Conservation (phyloP, 805 yeast species). For the Candida taoyuanica region DNA sequence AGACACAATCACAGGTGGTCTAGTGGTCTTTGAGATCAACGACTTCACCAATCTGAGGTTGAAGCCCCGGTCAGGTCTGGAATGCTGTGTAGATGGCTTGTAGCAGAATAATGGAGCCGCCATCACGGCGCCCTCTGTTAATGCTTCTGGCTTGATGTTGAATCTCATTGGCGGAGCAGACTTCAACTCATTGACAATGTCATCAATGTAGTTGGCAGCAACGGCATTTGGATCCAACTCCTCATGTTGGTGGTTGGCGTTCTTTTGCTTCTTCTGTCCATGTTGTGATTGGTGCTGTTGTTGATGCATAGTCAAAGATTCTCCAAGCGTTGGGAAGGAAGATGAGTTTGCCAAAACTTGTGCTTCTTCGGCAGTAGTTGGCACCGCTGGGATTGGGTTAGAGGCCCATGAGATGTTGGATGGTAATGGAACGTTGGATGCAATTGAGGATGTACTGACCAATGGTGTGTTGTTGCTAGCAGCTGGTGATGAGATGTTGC, state of each 20-base stretch:
- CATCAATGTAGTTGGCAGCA: slow-evolving; percentile 45
- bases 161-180: slow-evolving; percentile 24
- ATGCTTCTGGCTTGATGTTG: slow-evolving; percentile 4
- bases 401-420: slow-evolving; percentile 67
- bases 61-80: slow-evolving; percentile 25
- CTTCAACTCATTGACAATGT: slow-evolving; percentile 35
- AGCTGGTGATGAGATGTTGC: slow-evolving; percentile 14
- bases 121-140: not conserved
- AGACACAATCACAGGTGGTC: slow-evolving; percentile 7
- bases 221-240: slow-evolving; percentile 38
- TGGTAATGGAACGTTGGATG: slow-evolving; percentile 52
- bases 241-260: slow-evolving; percentile 23
- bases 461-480: slow-evolving; percentile 13
- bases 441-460: slow-evolving; percentile 11
- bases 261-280: slow-evolving; percentile 24
- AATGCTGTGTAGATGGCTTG: not conserved
- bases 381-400: slow-evolving; percentile 7
- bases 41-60: slow-evolving; percentile 32
- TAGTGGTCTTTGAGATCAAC: slow-evolving; percentile 31
- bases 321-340: slow-evolving; percentile 59
- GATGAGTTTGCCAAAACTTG: slow-evolving; percentile 38
- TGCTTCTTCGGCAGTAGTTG: slow-evolving; percentile 10
- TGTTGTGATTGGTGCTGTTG: slow-evolving; percentile 28
- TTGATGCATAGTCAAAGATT: slow-evolving; percentile 32
- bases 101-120: slow-evolving; percentile 10